Evolutionary conservation across 2,329 filamentous ascomycete genomes (phyloP).

Genomic region (Lecanosticta acicola): DNA sequence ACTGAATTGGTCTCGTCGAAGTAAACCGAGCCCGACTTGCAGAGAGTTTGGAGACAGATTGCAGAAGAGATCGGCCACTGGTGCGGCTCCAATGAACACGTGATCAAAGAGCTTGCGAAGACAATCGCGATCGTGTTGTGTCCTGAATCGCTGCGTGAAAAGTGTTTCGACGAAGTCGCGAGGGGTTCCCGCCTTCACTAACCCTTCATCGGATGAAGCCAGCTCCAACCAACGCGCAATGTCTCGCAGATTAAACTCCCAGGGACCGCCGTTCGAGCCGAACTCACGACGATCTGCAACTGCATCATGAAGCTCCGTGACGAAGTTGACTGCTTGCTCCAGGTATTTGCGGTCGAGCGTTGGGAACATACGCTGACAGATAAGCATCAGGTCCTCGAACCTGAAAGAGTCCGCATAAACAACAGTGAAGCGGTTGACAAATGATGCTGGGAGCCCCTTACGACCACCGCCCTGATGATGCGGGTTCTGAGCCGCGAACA

Average conservation of each 20-base stretch:
- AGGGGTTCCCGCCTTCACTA: conserved; percentile 56
- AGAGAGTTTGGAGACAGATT: conserved; percentile 60
- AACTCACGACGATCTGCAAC: conserved; percentile 54
- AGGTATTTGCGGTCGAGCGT: conserved; percentile 55
- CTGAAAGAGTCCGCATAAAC: conserved; percentile 92
- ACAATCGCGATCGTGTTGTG: conserved; percentile 58
- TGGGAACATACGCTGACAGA: conserved; percentile 74
- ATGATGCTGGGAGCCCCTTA: conserved; percentile 89
- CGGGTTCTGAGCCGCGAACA: conserved; percentile 96
- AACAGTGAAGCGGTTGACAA: conserved; percentile 96
- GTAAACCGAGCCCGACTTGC: conserved; percentile 73
- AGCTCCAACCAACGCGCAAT: conserved; percentile 81
- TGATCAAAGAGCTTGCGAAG: conserved; percentile 61
- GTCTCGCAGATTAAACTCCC: conserved; percentile 94
- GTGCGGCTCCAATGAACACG: conserved; percentile 50
- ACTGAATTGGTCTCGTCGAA: conserved; percentile 51
- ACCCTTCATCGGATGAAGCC: conserved; percentile 53
- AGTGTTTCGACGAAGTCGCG: conserved; percentile 76
- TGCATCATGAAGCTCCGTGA: conserved; percentile 70
- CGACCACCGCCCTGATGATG: conserved; percentile 94
- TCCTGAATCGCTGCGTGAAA: conserved; percentile 83
- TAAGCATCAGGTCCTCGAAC: conserved; percentile 71
- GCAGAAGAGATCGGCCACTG: conserved; percentile 58
- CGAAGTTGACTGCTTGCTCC: conserved; percentile 66
- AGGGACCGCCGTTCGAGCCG: conserved; percentile 64